Percentiles rank a stretch among this genome's conserved stretches.
These are phyloP conservation scores for Xylariaceae sp. DNA, from an alignment of 2,329 filamentous ascomycete genomes.

Conservation along the genomic window DNA sequence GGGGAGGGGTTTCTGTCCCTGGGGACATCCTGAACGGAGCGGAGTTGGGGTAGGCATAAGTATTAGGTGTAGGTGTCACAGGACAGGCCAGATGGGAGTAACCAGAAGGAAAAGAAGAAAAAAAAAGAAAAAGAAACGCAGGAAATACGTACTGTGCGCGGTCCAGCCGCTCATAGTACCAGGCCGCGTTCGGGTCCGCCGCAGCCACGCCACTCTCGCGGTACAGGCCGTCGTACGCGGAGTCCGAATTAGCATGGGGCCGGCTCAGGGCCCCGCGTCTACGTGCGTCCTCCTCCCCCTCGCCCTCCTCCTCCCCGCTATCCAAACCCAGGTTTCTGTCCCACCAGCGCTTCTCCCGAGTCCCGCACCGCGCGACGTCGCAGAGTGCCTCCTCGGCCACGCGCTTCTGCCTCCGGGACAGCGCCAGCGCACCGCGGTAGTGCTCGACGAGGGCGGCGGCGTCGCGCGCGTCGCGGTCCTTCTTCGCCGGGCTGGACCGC, in stretches of 20 bases:
- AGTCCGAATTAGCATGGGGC: slow-evolving; percentile 24
- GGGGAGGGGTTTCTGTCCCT: too few relatives aligned
- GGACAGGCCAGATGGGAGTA: too few relatives aligned
- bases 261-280: slow-evolving; percentile 9
- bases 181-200: slow-evolving; percentile 16
- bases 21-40: too few relatives aligned
- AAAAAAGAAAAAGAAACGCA: too few relatives aligned
- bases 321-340: slow-evolving; percentile 23
- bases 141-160: too few relatives aligned
- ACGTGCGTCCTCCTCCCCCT: background rate
- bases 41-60: too few relatives aligned
- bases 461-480: slow-evolving; percentile 29
- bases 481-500: slow-evolving; percentile 24
- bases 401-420: slow-evolving; percentile 21
- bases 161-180: slow-evolving; percentile 31
- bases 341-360: slow-evolving; percentile 29
- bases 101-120: too few relatives aligned
- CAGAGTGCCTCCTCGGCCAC: slow-evolving; percentile 28
- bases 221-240: slow-evolving; percentile 8
- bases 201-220: background rate
- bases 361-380: slow-evolving; percentile 24
- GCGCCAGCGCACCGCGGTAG: slow-evolving; percentile 9
- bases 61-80: too few relatives aligned
- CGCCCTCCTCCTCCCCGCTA: background rate
- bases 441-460: slow-evolving; percentile 28